Evolutionary conservation across 2,329 filamentous ascomycete species (phyloP).

Genomic region (Aspergillus thermomutatus): DNA sequence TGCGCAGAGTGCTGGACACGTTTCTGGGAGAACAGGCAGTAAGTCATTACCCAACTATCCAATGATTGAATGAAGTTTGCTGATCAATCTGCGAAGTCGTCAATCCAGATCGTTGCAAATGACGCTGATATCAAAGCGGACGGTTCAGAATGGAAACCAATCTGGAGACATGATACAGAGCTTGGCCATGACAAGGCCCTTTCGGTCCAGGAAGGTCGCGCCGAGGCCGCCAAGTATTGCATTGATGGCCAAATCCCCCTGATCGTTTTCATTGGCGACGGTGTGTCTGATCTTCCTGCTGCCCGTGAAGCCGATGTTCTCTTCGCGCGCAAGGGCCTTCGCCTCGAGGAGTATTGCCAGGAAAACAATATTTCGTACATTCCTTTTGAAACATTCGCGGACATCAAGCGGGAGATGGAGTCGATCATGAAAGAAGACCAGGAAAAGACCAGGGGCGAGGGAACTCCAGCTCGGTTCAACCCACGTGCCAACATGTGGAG

Average conservation of each 20-base stretch:
- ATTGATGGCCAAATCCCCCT: slow-evolving; percentile 62
- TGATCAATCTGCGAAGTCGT: slow-evolving; percentile 29
- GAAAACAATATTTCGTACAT: slow-evolving; percentile 60
- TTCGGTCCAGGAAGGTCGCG: slow-evolving; percentile 61
- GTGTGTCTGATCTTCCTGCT: slow-evolving; percentile 64
- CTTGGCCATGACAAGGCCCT: slow-evolving; percentile 66
- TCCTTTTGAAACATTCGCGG: slow-evolving; percentile 64
- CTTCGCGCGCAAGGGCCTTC: slow-evolving; percentile 62
- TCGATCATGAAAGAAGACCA: slow-evolving; percentile 59
- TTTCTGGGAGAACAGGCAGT: slow-evolving; percentile 60
- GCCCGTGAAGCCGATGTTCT: slow-evolving; percentile 65
- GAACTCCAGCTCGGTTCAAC: slow-evolving; percentile 61
- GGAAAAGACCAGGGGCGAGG: slow-evolving; percentile 57
- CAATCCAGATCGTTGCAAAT: slow-evolving; percentile 67
- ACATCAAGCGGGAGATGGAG: slow-evolving; percentile 60
- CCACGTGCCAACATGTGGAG: slow-evolving; percentile 67
- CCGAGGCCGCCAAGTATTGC: slow-evolving; percentile 50
- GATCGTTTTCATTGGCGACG: slow-evolving; percentile 68
- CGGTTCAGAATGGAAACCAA: slow-evolving; percentile 60
- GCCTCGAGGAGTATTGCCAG: slow-evolving; percentile 64
- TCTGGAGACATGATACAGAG: slow-evolving; percentile 64
- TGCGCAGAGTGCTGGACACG: slow-evolving; percentile 59
- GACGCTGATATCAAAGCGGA: slow-evolving; percentile 59
- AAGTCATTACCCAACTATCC: not conserved
- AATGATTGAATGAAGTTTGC: not conserved